Evolutionary conservation across 495 filamentous ascomycete species (phyloP).

Genomic region (Penicillium egyptiacum): DNA sequence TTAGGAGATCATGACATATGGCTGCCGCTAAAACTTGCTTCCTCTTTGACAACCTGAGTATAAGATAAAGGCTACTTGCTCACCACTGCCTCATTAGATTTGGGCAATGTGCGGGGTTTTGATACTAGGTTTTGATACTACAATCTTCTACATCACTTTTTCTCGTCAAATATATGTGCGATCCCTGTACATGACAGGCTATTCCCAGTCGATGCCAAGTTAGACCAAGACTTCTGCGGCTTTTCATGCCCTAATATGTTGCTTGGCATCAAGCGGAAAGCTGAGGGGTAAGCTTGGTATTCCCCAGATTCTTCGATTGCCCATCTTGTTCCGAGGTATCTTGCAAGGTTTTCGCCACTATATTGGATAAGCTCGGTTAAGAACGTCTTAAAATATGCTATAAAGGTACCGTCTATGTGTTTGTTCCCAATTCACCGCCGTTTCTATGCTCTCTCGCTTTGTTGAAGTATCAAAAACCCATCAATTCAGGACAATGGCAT

Average conservation of each 20-base stretch:
- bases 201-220: neutral
- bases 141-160: neutral
- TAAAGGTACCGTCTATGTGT: neutral
- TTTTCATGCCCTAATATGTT: neutral
- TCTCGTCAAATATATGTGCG: neutral
- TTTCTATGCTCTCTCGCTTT: neutral
- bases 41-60: neutral
- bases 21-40: neutral
- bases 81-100: neutral
- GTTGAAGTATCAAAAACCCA: neutral
- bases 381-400: neutral
- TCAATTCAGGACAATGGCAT: neutral
- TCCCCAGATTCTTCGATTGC: neutral
- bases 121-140: neutral
- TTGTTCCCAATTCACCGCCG: no score
- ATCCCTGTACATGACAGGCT: neutral
- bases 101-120: conserved; percentile 1
- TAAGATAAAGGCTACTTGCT: conserved; percentile 2
- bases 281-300: neutral
- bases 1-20: neutral
- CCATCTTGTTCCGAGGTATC: neutral
- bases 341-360: neutral
- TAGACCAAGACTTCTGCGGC: neutral
- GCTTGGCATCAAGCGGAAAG: neutral
- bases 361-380: neutral